Base-by-base conservation (phyloP, 2,329 filamentous ascomycete genomes). In the Colletotrichum phormii region DNA sequence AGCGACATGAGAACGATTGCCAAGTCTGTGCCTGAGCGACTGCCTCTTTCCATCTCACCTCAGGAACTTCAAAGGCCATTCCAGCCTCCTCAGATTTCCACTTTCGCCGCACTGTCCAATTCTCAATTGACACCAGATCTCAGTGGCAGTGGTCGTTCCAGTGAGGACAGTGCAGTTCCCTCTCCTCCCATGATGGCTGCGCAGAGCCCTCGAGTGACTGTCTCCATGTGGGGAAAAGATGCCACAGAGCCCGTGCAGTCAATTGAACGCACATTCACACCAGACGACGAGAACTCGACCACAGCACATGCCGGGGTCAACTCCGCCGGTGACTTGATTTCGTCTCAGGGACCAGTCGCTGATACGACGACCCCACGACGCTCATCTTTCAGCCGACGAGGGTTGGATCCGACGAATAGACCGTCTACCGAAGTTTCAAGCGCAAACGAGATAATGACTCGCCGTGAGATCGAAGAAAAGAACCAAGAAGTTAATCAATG, bases 131-230 rank as follows among this genome's bases (percentile, higher is more conserved):
- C 88, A 1, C 86, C 87, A 5, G 85, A 86, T 60, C 85, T 85
- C 22, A 87, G 85, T 76, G 85, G 82, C 71, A 88, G 84, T 75
- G 84, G 84, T 60, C 83, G 81, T 65, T 87, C 88, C 4, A 88
- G 86, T 72, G 87, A 89, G 77, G 88, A 88, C 77, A 84, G 83
- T 54, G 76, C 84, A 46, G 83, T 80, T 4, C 81, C 83, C 2
- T 79, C 80, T 57, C 77, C 82, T 9, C 76, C 82, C 62, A 77
- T 81, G 65, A 88, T 88, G 85, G 79, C 82, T 37, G 78, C 81
- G 24, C 85, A 84, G 72, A 90, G 89, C 76, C 89, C 89, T 7
- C 84, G 85, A 33, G 87, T 91, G 24, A 89, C 86, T 6, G 87
- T 90, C 60, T 90, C 89, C 1, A 81, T 88, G 74, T 90, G 87